Percentiles rank a stretch among this genome's conserved stretches.
Conservation (phyloP, 768 basidiomycete species). For the Tricholoma sp. region DNA sequence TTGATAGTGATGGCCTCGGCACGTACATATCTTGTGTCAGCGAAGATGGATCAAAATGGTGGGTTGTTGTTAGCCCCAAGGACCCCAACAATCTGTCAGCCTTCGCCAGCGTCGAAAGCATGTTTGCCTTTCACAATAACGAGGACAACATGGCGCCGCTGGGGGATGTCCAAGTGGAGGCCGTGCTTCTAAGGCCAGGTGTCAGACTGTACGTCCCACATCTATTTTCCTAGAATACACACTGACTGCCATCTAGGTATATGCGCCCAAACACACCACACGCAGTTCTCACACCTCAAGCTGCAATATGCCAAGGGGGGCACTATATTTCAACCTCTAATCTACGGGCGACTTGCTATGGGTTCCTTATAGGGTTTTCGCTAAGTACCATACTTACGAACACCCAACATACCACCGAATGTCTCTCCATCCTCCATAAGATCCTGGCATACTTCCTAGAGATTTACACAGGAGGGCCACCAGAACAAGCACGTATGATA, state of each 20-base stretch:
- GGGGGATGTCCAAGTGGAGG: not conserved
- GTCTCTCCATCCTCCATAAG: not conserved
- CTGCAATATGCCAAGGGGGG: not conserved
- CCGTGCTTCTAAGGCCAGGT: not conserved
- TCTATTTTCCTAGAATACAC: not conserved
- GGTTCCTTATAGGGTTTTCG: not conserved
- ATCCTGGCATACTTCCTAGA: not conserved
- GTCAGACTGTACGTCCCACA: not conserved
- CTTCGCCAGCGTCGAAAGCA: not conserved
- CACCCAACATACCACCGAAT: not conserved
- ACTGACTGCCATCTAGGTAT: not conserved
- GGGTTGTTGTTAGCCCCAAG: not conserved
- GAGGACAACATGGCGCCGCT: not conserved
- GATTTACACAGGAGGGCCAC: not conserved
- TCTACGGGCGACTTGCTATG: not conserved
- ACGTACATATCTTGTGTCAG: not conserved
- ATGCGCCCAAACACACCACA: constrained; percentile 1
- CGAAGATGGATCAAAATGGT: not conserved
- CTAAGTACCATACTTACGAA: not conserved
- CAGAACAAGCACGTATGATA: not conserved
- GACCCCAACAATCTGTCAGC: not conserved
- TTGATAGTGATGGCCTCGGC: not conserved
- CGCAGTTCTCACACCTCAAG: not conserved
- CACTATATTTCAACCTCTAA: not conserved
- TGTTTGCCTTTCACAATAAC: not conserved